Evolutionary conservation across 2,329 filamentous ascomycete genomes (phyloP), one percentile per base, ranked within the genome.

Genomic region (Cytospora chrysosperma): DNA sequence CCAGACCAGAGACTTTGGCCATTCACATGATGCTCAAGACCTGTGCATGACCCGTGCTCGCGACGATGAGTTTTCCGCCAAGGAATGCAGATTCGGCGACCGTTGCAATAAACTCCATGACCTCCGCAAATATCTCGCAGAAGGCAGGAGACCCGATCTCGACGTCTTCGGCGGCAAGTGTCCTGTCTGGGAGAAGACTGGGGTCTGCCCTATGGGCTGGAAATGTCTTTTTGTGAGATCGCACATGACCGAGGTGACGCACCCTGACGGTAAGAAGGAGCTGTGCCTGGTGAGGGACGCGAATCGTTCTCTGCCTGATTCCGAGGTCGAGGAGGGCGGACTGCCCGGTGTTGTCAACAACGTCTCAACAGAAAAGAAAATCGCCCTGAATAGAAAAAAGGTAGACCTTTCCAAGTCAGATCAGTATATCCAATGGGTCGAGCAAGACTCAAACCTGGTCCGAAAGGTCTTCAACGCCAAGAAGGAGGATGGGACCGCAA

Each of bases 211-310:
- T 56, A 86, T 89, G 17, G 95, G 95, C 7, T 99, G 94, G 93
- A 96, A 94, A 74, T 99, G 95, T 74, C 89, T 94, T 26, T 96
- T 97, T 72, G 90, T 92, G 37, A 85, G 85, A 67, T 96, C 92
- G 67, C 95, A 99, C 76, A 95, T 92, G 70, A 83, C 88, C 67
- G 94, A 98, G 76, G 77, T 91, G 27, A 86, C 90, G 68, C 86
- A 82, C 24, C 87, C 88, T 60, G 93, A 96, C 74, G 94, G 93
- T 10, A 85, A 85, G 69, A 92, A 91, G 71, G 94, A 98, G 76
- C 78, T 98, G 59, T 81, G 94, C 3, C 81, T 97, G 56, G 71
- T 90, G 24, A 84, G 86, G 13, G 68, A 69, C 49, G 21, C 63
- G 12, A 76, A 74, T 72, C 19, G 69, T 70, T n/a, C 32, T 15